Conservation (phyloP, 352 stramenopile species). For the Pythium apleroticum region DNA sequence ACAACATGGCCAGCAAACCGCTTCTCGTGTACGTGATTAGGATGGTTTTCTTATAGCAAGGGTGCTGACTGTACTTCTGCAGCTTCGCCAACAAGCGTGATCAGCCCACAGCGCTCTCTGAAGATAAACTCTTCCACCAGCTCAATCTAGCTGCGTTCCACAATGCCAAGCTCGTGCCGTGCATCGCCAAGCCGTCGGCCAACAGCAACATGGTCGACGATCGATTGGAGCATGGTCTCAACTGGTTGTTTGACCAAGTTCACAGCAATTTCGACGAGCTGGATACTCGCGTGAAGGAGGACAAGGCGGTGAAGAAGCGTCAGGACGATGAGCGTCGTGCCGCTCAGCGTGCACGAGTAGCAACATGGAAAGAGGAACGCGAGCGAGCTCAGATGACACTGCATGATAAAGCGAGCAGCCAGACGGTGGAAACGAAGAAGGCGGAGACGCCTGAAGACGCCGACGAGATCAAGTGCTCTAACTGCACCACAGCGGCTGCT, state of each 20-base stretch:
- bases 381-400: slow-evolving; percentile 58
- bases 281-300: slow-evolving; percentile 42
- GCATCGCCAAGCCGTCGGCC: slow-evolving; percentile 58
- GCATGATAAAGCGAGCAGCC: slow-evolving; percentile 42
- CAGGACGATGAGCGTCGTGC: slow-evolving; percentile 53
- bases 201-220: slow-evolving; percentile 58
- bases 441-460: slow-evolving; percentile 32
- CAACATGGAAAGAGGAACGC: slow-evolving; percentile 71
- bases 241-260: slow-evolving; percentile 74
- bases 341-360: slow-evolving; percentile 61
- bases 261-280: slow-evolving; percentile 51
- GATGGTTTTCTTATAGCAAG: not conserved
- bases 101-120: slow-evolving; percentile 35
- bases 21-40: slow-evolving; percentile 55
- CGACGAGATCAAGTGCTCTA: slow-evolving; percentile 63
- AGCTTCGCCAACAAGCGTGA: slow-evolving; percentile 85
- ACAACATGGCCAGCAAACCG: slow-evolving; percentile 56
- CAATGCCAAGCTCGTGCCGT: slow-evolving; percentile 47
- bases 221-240: slow-evolving; percentile 57
- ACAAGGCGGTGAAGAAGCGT: slow-evolving; percentile 58
- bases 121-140: slow-evolving; percentile 37
- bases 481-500: slow-evolving; percentile 49
- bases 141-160: slow-evolving; percentile 42
- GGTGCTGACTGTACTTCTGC: not conserved
- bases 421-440: not conserved